phyloP scores from a whole-genome alignment of 768 basidiomycete species.

The Tricholoma sp. region DNA sequence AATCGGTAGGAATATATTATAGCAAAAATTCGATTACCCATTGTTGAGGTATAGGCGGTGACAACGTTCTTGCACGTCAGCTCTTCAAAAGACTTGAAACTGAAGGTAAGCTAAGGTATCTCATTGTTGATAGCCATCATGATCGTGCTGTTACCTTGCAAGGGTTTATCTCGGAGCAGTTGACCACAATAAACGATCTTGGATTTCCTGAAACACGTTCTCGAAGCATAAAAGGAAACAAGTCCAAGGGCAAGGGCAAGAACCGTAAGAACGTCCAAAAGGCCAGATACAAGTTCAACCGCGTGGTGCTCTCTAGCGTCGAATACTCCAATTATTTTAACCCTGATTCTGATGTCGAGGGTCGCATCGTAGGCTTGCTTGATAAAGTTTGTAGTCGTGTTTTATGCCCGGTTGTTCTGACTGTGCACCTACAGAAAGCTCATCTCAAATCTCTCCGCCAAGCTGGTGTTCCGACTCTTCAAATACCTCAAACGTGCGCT shows the following conservation, averaged over 20 bases:
- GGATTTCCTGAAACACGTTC: constrained; percentile 40
- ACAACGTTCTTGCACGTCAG: constrained; percentile 50
- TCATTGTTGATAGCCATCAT: background rate
- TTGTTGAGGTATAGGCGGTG: constrained; percentile 37
- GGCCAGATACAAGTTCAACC: constrained; percentile 54
- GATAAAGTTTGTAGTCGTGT: constrained; percentile 42
- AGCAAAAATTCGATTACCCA: background rate
- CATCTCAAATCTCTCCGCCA: constrained; percentile 6
- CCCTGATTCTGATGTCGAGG: constrained; percentile 54
- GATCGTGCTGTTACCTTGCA: background rate
- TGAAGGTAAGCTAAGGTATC: constrained; percentile 44
- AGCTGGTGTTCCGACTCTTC: constrained; percentile 5
- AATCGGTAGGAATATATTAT: constrained; percentile 41
- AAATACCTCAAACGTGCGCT: background rate
- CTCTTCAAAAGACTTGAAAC: constrained; percentile 64
- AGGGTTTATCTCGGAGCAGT: constrained; percentile 61
- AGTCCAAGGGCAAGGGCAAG: constrained; percentile 35
- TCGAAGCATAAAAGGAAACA: constrained; percentile 36
- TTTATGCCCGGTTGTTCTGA: background rate
- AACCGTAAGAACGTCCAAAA: constrained; percentile 50
- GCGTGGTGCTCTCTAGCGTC: constrained; percentile 34
- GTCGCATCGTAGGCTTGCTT: constrained; percentile 52
- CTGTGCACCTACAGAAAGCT: background rate
- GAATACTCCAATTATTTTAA: constrained; percentile 68
- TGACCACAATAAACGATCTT: constrained; percentile 42